Evolutionary conservation across 805 yeast species (phyloP), one percentile per base, ranked within the genome.

Genomic region (Saitoella complicata): DNA sequence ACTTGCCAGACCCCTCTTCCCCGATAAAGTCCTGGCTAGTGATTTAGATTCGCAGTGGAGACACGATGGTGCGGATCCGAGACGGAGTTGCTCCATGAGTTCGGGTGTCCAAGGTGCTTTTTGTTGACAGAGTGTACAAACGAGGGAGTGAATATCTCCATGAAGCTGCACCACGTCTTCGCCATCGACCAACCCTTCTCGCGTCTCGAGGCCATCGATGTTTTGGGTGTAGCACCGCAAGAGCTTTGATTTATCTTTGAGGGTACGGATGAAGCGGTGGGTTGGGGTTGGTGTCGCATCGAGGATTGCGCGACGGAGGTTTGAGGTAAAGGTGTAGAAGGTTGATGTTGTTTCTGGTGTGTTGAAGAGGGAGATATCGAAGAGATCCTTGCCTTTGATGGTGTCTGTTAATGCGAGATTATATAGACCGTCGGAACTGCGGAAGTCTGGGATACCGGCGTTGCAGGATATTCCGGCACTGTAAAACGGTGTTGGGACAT

Each of bases 381-480:
- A 88, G 54, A 88, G 70, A 50, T 88, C 98, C 55, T 84, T 83
- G 5, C 97, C 97, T 53, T 77, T 79, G 38, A 79, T 76, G 12
- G 79, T 69, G 50, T 72, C 73, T 12, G 63, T 59, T 56, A 80
- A 83, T 32, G 80, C 82, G 62, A 76, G 58, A 48, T 80, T 76
- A 63, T 88, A 87, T 7, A 87, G 69, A 1, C 97, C 97, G 52
- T 80, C 74, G 7, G 77, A 66, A 4, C 94, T 81, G 45, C 97
- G 70, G 59, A 87, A 87, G 58, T 88, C 97, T 35, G 98, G 98
- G 40, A 88, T 91, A 0, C 98, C 97, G 1, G 97, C 96, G 58
- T 82, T 84, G 58, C 95, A 85, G 10, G 95, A 84, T 47, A 88
- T 85, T 0, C 98, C 98, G 2, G 98, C 98, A 6, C 98, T 97